phyloP scores from a whole-genome alignment of 495 filamentous ascomycete genomes.

The Penicillium antarcticum region DNA sequence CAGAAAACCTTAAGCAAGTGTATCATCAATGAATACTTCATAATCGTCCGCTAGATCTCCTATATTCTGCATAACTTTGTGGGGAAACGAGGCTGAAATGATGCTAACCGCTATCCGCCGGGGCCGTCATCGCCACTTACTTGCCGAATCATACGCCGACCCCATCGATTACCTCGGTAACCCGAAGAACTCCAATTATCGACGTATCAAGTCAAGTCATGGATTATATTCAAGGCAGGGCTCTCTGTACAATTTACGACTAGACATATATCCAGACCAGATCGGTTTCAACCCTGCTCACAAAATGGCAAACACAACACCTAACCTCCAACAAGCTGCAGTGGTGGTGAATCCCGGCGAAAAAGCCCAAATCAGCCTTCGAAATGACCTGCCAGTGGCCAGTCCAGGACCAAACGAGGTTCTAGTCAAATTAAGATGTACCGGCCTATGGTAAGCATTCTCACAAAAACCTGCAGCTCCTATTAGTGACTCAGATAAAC shows the following conservation, averaged over 20 bases:
- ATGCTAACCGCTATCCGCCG: too few species aligned
- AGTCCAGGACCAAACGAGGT: constrained; percentile 16
- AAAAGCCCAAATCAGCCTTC: constrained; percentile 8
- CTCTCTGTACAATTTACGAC: too few species aligned
- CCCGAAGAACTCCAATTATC: neutral
- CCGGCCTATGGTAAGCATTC: constrained; percentile 19
- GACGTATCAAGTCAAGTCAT: neutral
- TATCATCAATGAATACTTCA: too few species aligned
- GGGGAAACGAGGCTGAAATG: too few species aligned
- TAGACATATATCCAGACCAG: too few species aligned
- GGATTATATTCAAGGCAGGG: neutral
- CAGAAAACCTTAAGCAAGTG: too few species aligned
- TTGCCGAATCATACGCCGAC: constrained; percentile 2
- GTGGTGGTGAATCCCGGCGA: constrained; percentile 19
- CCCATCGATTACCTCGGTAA: constrained; percentile 3
- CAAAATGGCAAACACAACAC: constrained; percentile 4
- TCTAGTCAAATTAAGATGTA: constrained; percentile 20
- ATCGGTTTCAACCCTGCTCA: neutral
- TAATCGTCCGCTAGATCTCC: too few species aligned
- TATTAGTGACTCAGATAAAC: neutral
- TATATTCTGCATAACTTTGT: too few species aligned
- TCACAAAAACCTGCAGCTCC: neutral
- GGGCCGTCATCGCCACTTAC: neutral
- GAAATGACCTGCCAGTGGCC: constrained; percentile 8
- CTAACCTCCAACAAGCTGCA: constrained; percentile 13